Evolutionary conservation across 208 protist genomes (phyloP).

Genomic region (Trypanosoma brucei): DNA sequence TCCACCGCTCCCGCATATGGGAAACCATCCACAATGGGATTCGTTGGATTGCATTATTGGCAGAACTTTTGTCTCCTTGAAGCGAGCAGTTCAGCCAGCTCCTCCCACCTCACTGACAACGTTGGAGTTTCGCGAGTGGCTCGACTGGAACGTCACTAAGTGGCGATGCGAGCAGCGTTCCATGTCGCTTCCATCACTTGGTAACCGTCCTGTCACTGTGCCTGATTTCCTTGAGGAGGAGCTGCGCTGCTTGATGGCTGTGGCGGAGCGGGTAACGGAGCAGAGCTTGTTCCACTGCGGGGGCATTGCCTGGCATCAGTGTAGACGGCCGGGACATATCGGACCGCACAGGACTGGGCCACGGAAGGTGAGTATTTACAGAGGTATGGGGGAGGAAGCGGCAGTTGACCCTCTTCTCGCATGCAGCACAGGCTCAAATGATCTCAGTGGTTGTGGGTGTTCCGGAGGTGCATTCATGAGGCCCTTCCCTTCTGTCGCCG

Average conservation of each 20-base stretch:
- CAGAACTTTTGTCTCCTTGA: constrained; percentile 54
- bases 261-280: constrained; percentile 65
- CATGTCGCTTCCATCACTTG: constrained; percentile 17
- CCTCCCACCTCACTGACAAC: constrained; percentile 45
- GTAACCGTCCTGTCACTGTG: constrained; percentile 31
- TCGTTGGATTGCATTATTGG: constrained; percentile 78
- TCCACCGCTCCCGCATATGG: constrained; percentile 89
- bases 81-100: constrained; percentile 45
- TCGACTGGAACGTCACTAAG: constrained; percentile 55
- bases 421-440: constrained; percentile 1
- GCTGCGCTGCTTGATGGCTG: constrained; percentile 48
- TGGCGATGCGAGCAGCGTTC: constrained; percentile 63
- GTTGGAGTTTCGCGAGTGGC: constrained; percentile 78
- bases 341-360: background rate
- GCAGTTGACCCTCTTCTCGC: background rate
- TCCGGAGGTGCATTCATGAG: background rate
- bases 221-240: constrained; percentile 77
- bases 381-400: background rate
- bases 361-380: background rate
- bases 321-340: background rate
- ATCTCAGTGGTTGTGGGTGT: background rate
- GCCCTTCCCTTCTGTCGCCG: constrained; percentile 59
- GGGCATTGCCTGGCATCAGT: background rate
- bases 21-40: constrained; percentile 92
- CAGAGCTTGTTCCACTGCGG: constrained; percentile 45